These are phyloP conservation scores for Diaporthe nobilis DNA, from an alignment of 2,329 filamentous ascomycete species.

Conservation along the genomic window DNA sequence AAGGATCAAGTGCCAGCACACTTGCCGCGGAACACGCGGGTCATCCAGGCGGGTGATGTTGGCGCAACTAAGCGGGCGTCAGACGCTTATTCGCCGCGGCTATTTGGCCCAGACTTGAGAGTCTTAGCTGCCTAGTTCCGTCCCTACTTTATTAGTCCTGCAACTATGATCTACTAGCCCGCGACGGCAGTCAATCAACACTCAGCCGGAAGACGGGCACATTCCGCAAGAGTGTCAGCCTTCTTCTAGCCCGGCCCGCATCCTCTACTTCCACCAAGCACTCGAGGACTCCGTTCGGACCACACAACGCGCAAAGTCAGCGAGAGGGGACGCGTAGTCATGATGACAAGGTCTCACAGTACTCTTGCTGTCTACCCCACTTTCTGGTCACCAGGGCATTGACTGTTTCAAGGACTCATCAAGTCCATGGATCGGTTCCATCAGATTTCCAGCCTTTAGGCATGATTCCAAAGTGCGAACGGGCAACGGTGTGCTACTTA, in stretches of 20 bases:
- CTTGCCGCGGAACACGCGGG: background rate
- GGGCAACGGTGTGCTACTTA: background rate
- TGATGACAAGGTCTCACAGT: background rate
- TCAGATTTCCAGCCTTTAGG: background rate
- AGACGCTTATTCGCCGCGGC: slow-evolving; percentile 40
- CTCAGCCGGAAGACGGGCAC: background rate
- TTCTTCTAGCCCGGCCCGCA: background rate
- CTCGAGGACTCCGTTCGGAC: no score
- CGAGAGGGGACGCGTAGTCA: background rate
- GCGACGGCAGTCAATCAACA: background rate
- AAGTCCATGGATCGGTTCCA: background rate
- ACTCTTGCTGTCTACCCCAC: background rate
- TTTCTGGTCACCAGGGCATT: background rate
- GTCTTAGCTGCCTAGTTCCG: background rate
- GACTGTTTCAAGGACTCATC: background rate
- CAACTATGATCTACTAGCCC: background rate
- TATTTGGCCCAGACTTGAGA: background rate
- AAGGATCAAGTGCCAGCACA: slow-evolving; percentile 19
- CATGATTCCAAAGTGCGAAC: background rate
- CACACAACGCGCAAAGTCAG: background rate
- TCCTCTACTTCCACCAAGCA: background rate
- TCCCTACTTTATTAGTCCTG: background rate
- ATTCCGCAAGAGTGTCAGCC: background rate
- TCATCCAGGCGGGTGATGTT: background rate
- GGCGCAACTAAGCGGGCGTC: slow-evolving; percentile 38